Evolutionary conservation across 2,329 filamentous ascomycete species (phyloP), one percentile per base, ranked within the genome.

Genomic region (Aspergillus pseudotamarii): DNA sequence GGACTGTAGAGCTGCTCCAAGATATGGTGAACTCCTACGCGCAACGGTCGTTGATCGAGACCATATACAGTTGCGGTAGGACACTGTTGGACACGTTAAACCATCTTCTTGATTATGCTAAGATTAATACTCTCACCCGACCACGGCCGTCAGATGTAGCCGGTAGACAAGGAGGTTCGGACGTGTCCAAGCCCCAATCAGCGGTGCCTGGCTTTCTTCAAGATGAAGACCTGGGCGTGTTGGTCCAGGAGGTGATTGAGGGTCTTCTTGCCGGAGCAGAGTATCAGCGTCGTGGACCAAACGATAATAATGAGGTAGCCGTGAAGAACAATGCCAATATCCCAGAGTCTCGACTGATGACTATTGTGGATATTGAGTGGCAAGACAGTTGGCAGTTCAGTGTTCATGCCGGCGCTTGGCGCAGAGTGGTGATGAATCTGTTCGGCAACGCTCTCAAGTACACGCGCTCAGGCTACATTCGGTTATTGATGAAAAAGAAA

Each of bases 31-130:
- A 71, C 14, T 62, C 67, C 43, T 59, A 66, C 10, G 64, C 68
- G 8, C 73, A 75, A 34, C 63, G 60, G 38, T 66, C 68, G 12
- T 66, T 75, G 41, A 41, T 74, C 10, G 64, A 71, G 34, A 72
- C 76, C 0, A 73, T 80, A 30, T 71, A 74, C 30, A 75, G 70
- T 21, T 81, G 77, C 56, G 78, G 76, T 1, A 72, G 73, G n/a
- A 80, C 78, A 1, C 64, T 81, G 1, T 69, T 80, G 1, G 77
- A 79, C 36, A 79, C 78, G 0, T 72, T 81, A 19, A 73, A 77
- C 36, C 70, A 76, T 34, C 66, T 78, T 21, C 68, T 76, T 0
- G 72, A 73, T 12, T 69, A 66, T 55, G 64, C 69, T 11, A 68
- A 68, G 30, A 71, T 72, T 21, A 71, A 71, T n/a, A 62, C 57